Evolutionary conservation across 2,329 filamentous ascomycete genomes (phyloP), one percentile per base, ranked within the genome.

Genomic region (Canariomyces notabilis): DNA sequence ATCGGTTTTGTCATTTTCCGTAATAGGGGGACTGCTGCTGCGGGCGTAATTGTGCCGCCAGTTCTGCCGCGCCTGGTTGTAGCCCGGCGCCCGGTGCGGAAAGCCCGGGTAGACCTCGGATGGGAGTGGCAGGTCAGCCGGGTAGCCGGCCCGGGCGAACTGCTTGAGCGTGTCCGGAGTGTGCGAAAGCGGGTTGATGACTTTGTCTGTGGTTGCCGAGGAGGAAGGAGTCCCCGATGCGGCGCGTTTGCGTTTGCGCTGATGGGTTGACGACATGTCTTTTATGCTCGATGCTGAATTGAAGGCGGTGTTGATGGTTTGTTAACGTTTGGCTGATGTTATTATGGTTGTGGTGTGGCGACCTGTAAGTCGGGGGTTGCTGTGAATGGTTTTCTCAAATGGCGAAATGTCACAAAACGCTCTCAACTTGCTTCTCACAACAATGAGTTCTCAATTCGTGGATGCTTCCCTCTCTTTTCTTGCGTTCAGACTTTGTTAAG

Each of bases 171-270:
- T 71, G 40, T 65, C 61, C 0, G 74, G 75, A 2, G 71, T 66
- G 53, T 82, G 73, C 56, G 76, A 80, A 55, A 75, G 67, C 2
- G 78, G 77, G 57, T 80, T 80, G 59, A 76, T 75, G 39, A 55
- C 44, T 29, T 42, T 26, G 39, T 48, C 40, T 37, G 65, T 62
- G 12, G 55, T 50, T 32, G 49, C 42, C 18, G 42, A 32, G 34
- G 59, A 55, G 4, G 52, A 46, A 8, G 50, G 31, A 4, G 61
- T n/a, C n/a, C n/a, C n/a, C n/a, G n/a, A n/a, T n/a, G n/a, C n/a
- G n/a, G n/a, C 52, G 49, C 66, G 62, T 51, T 63, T 67, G 42
- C 65, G 65, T 45, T 69, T 72, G 38, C 59, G 32, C 56, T 37
- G 36, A n/a, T 39, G 11, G 26, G 20, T 26, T 43, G 38, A 16